Conservation (phyloP, 495 filamentous ascomycete genomes). For the Penicillium cosmopolitanum region DNA sequence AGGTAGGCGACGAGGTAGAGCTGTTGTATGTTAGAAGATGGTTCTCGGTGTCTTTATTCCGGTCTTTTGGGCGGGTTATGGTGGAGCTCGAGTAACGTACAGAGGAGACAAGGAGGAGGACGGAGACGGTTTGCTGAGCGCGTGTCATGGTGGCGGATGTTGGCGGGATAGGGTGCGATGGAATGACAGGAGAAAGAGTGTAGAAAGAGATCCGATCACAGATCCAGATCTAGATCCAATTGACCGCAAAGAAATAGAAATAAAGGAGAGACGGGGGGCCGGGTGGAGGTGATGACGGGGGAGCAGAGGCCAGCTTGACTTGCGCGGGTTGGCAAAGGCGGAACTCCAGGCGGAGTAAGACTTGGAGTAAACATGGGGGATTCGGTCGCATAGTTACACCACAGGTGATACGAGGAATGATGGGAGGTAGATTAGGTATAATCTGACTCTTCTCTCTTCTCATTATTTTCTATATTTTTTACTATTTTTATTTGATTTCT, state of each 20-base stretch:
- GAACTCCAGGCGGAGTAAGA: neutral
- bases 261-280: constrained; percentile 24
- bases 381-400: neutral
- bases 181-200: constrained; percentile 9
- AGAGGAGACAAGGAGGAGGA: constrained; percentile 83
- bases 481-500: neutral
- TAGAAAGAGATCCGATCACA: constrained; percentile 13
- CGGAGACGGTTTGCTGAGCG: constrained; percentile 88
- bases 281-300: constrained; percentile 2
- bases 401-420: neutral
- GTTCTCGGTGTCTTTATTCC: neutral
- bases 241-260: constrained; percentile 13
- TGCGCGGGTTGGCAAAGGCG: constrained; percentile 8
- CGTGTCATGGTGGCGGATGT: constrained; percentile 73
- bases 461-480: neutral
- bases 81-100: constrained; percentile 51
- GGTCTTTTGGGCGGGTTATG: neutral
- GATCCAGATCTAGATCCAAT: constrained; percentile 15
- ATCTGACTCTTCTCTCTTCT: too few species aligned
- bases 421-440: neutral
- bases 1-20: constrained; percentile 87
- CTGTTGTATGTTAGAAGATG: constrained; percentile 47
- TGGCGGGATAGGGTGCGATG: neutral
- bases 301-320: constrained; percentile 22
- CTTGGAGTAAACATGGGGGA: too few species aligned